Base-by-base conservation (phyloP, 2,329 filamentous ascomycete genomes). In the Microsporum audouinii region DNA sequence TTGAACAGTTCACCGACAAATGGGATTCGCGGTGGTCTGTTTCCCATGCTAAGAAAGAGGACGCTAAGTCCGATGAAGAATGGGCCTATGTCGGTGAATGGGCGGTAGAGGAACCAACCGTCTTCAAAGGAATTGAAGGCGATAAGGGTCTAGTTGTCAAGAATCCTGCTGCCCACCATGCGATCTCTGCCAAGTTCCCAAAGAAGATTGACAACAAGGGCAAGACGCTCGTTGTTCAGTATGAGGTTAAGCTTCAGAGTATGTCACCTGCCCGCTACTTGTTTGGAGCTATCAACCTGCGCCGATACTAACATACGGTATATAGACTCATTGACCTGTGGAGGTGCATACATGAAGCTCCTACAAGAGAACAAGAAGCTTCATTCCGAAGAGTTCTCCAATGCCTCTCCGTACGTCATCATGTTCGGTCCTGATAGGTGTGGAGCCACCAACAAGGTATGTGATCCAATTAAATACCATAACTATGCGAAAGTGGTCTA, bases 351-450 rank as follows among this genome's bases (percentile, higher is more conserved):
- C 82, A 82, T 99, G 82, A 99, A 99, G 87, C 89, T 99, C 68
- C 88, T 99, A 68, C 88, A 95, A 70, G 91, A 99, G 75, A 97
- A 94, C 83, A 91, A 92, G 82, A 88, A 89, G 76, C 90, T 99
- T 70, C 90, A 96, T 81, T 85, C 89, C 71, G 92, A 97, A 67
- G 94, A 99, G 81, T 99, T 99, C 82, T 90, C 89, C 76, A 97
- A 99, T 79, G 85, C 88, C 64, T 96, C 92, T 49, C 94, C 94
- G 57, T 99, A 99, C 75, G 89, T 99, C 69, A 95, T 99, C 83
- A 99, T 99, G 94, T 99, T 99, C 75, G 94, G 94, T 68, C 94
- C 94, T 70, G 94, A 99, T 82, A 97, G 97, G 87, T 99, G 94
- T 76, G 94, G 94, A 77, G 84, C 90, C 75, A 97, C 90, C 77